Evolutionary conservation across 345 rosid genomes (phyloP), one percentile per base, ranked within the genome.

Genomic region (Angophora floribunda): DNA sequence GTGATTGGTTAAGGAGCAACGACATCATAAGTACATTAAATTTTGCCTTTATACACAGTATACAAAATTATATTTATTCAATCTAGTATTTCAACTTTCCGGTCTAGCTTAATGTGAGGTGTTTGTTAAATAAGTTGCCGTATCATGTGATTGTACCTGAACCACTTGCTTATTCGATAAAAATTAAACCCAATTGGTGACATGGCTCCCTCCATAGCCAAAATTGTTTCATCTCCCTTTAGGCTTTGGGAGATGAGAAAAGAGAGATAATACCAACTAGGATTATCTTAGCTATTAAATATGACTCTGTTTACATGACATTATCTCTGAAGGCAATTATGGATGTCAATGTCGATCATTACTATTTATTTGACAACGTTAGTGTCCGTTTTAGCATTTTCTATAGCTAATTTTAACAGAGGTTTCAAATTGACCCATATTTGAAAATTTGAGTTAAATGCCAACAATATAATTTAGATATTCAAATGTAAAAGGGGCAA

Each of bases 381-480:
- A 4, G 24, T 7, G 12, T 32, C 6, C 79, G 5, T 67, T 32
- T 67, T 32, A 67, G 79, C 45, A 32, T 32, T 67, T 16, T 0
- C 22, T 3, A 0, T 32, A 6, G 0, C 19, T 67, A 67, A 67
- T 67, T 32, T 32, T 8, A 4, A 0, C 0, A 0, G 6, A 67
- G 79, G 24, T 67, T 32, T 67, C 3, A 30, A 67, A 16, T 16
- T 7, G 45, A 67, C 11, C 21, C 79, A 32, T 15, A 1, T 8
- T 16, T 67, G 79, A 8, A 32, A 32, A 16, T 30, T 67, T 7
- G 45, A 30, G 6, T 16, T 7, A 32, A 2, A 67, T 21, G 16
- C 9, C 45, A 32, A 16, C 22, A 67, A 67, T 67, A 1, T 32
- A 52, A 6, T 52, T 52, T 52, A 52, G 22, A 17, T 52, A 52